These are phyloP conservation scores for Suhomyces wounanorum DNA, from an alignment of 1,139 yeast genomes.

Conservation along the genomic window DNA sequence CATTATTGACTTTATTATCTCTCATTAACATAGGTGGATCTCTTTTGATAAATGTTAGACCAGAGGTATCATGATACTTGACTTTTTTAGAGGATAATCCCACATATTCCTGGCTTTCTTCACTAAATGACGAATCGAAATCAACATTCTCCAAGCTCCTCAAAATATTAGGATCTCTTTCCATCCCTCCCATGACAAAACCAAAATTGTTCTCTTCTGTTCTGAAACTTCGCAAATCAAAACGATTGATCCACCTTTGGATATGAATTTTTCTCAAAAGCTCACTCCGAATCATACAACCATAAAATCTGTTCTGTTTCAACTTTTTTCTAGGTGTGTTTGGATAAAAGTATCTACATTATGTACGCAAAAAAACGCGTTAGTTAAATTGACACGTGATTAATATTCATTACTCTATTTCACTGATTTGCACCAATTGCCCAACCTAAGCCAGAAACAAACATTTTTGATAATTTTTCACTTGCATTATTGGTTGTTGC, in stretches of 20 bases:
- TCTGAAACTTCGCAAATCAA: slow-evolving; percentile 3
- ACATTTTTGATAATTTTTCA: slow-evolving; percentile 52
- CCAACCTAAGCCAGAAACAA: slow-evolving; percentile 66
- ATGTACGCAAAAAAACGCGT: neutral
- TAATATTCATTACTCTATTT: neutral
- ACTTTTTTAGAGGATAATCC: neutral
- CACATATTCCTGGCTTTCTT: slow-evolving; percentile 8
- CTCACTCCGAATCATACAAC: slow-evolving; percentile 10
- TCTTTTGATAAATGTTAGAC: neutral
- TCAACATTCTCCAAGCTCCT: slow-evolving; percentile 13
- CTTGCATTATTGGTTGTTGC: slow-evolving; percentile 41
- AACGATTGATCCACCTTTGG: slow-evolving; percentile 9
- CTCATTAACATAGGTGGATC: neutral
- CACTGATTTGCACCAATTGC: slow-evolving; percentile 59
- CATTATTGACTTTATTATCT: neutral
- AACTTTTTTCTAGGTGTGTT: neutral
- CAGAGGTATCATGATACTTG: neutral
- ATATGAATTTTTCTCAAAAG: neutral
- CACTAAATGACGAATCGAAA: slow-evolving; percentile 17
- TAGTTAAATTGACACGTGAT: neutral
- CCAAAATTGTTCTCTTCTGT: neutral
- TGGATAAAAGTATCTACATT: neutral
- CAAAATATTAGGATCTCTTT: slow-evolving; percentile 12
- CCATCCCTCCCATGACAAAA: slow-evolving; percentile 8
- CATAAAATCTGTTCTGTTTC: neutral